These are phyloP conservation scores for Trichosporon ovoides DNA, from an alignment of 1,284 basidiomycete species.

Conservation along the genomic window DNA sequence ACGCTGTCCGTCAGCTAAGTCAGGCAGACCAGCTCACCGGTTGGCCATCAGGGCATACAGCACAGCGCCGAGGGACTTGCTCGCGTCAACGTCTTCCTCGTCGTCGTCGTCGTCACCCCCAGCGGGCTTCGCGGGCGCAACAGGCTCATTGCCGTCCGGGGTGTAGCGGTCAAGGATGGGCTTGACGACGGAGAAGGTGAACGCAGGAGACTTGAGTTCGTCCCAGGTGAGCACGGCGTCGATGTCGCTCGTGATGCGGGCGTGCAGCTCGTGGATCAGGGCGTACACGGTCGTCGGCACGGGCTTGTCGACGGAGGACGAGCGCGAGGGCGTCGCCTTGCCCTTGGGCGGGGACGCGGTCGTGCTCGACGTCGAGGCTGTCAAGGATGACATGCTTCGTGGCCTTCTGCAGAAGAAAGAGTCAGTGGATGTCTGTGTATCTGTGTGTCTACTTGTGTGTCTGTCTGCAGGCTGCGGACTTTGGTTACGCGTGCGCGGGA, in stretches of 20 bases:
- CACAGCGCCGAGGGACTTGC: conserved; percentile 27
- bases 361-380: not conserved
- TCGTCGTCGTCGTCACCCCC: not conserved
- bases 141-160: conserved; percentile 55
- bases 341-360: not conserved
- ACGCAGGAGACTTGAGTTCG: conserved; percentile 71
- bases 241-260: conserved; percentile 40
- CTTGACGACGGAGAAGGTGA: conserved; percentile 75
- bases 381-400: not conserved
- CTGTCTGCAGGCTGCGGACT: too few relatives aligned
- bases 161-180: conserved; percentile 69
- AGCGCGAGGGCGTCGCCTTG: not conserved
- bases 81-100: not conserved
- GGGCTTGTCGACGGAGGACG: not conserved
- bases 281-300: conserved; percentile 25
- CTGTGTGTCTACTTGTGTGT: too few relatives aligned
- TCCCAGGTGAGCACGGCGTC: conserved; percentile 78
- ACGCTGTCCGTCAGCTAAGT: conserved; percentile 54
- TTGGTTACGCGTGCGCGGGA: too few relatives aligned
- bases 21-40: conserved; percentile 23
- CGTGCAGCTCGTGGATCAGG: conserved; percentile 43
- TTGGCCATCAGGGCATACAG: conserved; percentile 45
- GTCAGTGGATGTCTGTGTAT: too few relatives aligned
- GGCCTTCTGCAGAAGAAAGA: not conserved
- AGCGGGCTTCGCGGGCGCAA: not conserved